Conservation (phyloP, 2,329 filamentous ascomycete genomes). For the Phialophora macrospora region DNA sequence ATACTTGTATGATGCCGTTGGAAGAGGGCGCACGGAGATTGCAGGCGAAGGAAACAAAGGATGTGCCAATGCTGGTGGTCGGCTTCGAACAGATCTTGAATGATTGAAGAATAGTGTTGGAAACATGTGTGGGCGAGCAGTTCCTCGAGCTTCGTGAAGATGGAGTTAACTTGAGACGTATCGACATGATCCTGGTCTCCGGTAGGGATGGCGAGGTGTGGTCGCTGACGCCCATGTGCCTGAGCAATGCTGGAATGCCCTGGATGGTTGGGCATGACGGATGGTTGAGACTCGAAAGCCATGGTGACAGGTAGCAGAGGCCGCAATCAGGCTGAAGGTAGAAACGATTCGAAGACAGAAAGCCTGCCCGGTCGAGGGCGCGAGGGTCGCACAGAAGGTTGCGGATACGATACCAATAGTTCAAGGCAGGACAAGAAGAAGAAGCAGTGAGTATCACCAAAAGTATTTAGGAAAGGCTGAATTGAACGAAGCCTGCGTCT, state of each 20-base stretch:
- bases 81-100: background rate
- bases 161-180: background rate
- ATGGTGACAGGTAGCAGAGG: background rate
- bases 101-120: background rate
- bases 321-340: background rate
- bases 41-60: background rate
- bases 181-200: too few species aligned
- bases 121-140: background rate
- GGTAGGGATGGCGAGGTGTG: background rate
- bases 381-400: background rate
- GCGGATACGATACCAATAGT: background rate
- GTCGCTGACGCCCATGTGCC: background rate
- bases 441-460: background rate
- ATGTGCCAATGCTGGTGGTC: background rate
- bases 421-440: background rate
- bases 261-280: background rate
- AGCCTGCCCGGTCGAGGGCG: background rate
- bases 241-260: background rate
- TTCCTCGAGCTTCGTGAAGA: background rate
- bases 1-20: conserved; percentile 3
- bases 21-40: background rate
- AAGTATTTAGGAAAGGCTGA: background rate
- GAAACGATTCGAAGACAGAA: background rate
- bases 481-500: background rate
- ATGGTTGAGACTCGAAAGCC: background rate